These are phyloP conservation scores for Musa balbisiana DNA, from an alignment of 202 grass and related monocot species.

Conservation along the genomic window DNA sequence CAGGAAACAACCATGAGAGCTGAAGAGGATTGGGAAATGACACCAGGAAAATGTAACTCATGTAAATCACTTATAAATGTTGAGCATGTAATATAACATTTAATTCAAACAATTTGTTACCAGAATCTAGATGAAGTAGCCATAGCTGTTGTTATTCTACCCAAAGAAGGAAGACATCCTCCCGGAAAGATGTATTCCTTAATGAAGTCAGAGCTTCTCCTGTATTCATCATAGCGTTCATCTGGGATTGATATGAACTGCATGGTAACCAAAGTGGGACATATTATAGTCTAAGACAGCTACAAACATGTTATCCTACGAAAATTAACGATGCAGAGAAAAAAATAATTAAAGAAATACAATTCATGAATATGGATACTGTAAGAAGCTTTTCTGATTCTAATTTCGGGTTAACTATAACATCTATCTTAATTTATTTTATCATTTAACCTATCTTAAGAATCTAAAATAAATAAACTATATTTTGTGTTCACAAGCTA, in stretches of 20 bases:
- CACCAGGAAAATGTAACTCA: neutral
- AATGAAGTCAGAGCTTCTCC: slow-evolving; percentile 81
- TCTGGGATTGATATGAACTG: slow-evolving; percentile 91
- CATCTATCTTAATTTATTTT: no score
- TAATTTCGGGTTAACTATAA: neutral
- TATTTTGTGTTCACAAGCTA: no score
- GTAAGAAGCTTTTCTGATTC: neutral
- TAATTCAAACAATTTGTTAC: slow-evolving; percentile 18
- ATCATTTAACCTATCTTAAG: no score
- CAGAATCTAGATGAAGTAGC: slow-evolving; percentile 61
- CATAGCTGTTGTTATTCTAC: slow-evolving; percentile 73
- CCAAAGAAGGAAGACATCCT: slow-evolving; percentile 61
- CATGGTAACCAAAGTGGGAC: neutral
- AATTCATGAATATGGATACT: neutral
- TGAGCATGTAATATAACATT: neutral
- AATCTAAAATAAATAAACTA: no score
- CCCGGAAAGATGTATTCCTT: slow-evolving; percentile 92
- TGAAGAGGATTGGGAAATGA: neutral
- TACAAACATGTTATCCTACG: neutral
- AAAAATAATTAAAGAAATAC: neutral
- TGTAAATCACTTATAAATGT: neutral
- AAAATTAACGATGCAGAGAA: neutral
- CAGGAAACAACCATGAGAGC: neutral
- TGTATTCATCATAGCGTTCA: slow-evolving; percentile 74
- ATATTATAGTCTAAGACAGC: neutral